A percentile compares a stretch with the other conserved stretches of the same genome.
Evolutionary conservation across 2,329 filamentous ascomycete genomes (phyloP).

Genomic region (Clonostachys rhizophaga): DNA sequence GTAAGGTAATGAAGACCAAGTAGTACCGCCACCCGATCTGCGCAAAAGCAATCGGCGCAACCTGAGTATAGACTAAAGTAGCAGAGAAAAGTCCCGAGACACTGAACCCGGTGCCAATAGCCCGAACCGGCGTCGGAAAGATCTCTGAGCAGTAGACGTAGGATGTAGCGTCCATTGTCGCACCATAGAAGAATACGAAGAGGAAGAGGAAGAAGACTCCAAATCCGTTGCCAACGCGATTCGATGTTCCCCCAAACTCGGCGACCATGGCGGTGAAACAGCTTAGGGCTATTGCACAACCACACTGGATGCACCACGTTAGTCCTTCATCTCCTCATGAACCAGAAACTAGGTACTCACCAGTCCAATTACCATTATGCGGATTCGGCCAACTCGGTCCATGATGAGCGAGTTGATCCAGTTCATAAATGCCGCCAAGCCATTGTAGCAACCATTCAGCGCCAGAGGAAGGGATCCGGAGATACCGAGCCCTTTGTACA

Average conservation of each 20-base stretch:
- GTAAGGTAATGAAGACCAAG: not conserved
- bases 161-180: slow-evolving; percentile 3
- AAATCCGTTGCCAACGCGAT: not conserved
- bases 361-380: not conserved
- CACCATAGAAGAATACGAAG: not conserved
- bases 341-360: not conserved
- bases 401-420: not conserved
- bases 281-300: not conserved
- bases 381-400: not conserved
- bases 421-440: not conserved
- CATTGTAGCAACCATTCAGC: not conserved
- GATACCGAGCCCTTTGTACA: not conserved
- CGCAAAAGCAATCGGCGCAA: not conserved
- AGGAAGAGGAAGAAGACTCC: not conserved
- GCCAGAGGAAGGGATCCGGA: not conserved
- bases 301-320: not conserved
- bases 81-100: slow-evolving; percentile 3
- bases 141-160: slow-evolving; percentile 9
- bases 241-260: not conserved
- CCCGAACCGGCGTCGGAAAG: slow-evolving; percentile 6
- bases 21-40: not conserved
- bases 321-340: too few species aligned
- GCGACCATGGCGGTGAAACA: not conserved
- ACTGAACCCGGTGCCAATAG: slow-evolving; percentile 5
- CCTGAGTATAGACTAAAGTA: slow-evolving; percentile 3